Conservation (phyloP, 805 yeast species). For the Candida parachauliodes region DNA sequence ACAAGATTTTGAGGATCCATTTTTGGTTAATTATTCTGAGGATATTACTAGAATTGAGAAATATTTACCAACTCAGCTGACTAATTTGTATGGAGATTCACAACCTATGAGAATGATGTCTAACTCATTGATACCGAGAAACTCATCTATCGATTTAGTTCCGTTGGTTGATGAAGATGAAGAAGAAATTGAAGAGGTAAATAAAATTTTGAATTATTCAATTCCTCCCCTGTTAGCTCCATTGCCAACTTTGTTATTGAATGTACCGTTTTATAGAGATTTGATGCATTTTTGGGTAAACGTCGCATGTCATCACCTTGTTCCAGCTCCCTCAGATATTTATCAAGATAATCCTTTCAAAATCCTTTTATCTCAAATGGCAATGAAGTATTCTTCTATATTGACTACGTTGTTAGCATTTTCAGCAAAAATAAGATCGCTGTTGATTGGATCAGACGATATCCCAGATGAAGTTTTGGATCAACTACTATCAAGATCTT, state of each 20-base stretch:
- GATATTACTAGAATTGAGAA: constrained; percentile 34
- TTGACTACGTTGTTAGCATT: constrained; percentile 52
- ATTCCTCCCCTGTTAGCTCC: constrained; percentile 39
- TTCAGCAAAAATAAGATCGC: constrained; percentile 31
- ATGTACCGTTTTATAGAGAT: constrained; percentile 58
- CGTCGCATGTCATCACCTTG: constrained; percentile 57
- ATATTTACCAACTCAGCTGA: constrained; percentile 14
- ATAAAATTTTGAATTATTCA: constrained; percentile 13
- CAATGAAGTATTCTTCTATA: constrained; percentile 55
- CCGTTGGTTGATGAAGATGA: neutral
- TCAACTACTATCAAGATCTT: constrained; percentile 52
- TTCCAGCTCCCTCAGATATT: constrained; percentile 58
- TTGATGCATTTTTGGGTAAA: constrained; percentile 61
- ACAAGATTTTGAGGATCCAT: constrained; percentile 13
- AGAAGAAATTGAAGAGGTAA: constrained; percentile 1
- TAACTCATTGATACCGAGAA: neutral
- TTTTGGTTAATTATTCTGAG: constrained; percentile 26
- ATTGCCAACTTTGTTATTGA: constrained; percentile 56
- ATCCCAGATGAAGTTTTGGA: constrained; percentile 43
- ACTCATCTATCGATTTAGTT: neutral
- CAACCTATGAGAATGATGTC: constrained; percentile 6
- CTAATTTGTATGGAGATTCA: neutral
- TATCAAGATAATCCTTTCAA: constrained; percentile 66
- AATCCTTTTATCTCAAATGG: constrained; percentile 62
- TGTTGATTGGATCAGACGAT: constrained; percentile 17